Percentiles rank a stretch among this genome's conserved stretches.
Evolutionary conservation across 108 stramenopile genomes (phyloP).

Genomic region (Cyclotella sp.): DNA sequence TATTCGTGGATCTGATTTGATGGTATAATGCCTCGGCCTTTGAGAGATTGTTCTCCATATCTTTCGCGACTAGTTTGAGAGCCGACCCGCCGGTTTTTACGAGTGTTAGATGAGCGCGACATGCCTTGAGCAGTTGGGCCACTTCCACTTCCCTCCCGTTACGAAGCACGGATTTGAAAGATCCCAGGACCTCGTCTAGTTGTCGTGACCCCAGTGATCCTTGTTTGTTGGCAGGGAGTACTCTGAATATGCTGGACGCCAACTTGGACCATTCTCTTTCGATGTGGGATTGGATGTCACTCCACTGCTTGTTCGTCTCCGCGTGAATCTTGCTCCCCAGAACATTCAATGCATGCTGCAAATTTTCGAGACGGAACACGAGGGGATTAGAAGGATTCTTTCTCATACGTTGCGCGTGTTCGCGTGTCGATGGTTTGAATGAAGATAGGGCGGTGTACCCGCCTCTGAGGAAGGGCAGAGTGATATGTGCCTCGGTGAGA

Average conservation of each 20-base stretch:
- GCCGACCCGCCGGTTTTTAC: slow-evolving; percentile 52
- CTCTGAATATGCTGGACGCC: slow-evolving; percentile 11
- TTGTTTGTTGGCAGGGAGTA: slow-evolving; percentile 5
- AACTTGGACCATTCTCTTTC: slow-evolving; percentile 32
- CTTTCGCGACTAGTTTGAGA: slow-evolving; percentile 52
- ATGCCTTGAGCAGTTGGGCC: slow-evolving; percentile 55
- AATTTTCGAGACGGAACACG: neutral
- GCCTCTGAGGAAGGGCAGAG: slow-evolving; percentile 28
- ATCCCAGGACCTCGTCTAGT: slow-evolving; percentile 39
- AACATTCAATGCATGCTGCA: slow-evolving; percentile 20
- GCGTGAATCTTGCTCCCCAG: slow-evolving; percentile 31
- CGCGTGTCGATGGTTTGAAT: neutral
- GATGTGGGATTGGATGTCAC: slow-evolving; percentile 19
- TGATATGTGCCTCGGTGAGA: slow-evolving; percentile 30
- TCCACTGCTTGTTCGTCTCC: slow-evolving; percentile 36
- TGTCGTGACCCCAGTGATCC: neutral
- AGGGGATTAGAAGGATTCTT: slow-evolving; percentile 14
- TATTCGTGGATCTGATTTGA: neutral
- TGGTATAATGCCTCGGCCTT: slow-evolving; percentile 54
- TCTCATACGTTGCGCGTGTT: slow-evolving; percentile 4
- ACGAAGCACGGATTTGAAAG: slow-evolving; percentile 44
- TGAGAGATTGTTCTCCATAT: slow-evolving; percentile 56
- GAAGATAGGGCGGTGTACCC: slow-evolving; percentile 13
- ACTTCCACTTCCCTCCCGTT: slow-evolving; percentile 48
- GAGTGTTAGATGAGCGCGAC: slow-evolving; percentile 45